Base-by-base conservation (phyloP, 176 grass and related monocot species). In the Avena eriantha region DNA sequence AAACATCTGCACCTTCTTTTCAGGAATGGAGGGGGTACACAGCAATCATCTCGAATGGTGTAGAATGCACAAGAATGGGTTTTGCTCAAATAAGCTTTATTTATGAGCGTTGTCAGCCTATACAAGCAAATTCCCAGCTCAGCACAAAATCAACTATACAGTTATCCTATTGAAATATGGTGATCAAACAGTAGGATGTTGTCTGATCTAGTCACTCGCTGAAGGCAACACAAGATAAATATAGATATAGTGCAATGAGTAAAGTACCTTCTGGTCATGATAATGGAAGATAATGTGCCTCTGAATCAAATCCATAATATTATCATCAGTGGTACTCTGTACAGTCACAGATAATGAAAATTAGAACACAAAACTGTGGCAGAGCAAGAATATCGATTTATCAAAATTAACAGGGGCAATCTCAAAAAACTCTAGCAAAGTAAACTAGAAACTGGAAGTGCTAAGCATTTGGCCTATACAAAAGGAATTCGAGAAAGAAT, bases 211-310 rank as follows among this genome's bases (percentile, higher is more conserved):
- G 2, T 34, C 46, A 34, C 68, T 5, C 8, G 47, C 53, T 86
- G 61, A 54, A 76, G 69, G 64, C 34, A 78, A 72, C 64, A 84
- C 47, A 80, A 43, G 60, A 80, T 18, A 82, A 75, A 21, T 14
- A 79, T 66, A 78, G 23, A 80, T 63, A 85, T 39, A 88, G 19
- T 43, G 70, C 16, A 36, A 36, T 43, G 18, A 80, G 49, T 26
- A 26, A 80, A 83, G 47, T 97, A 99, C 97, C 97, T 98, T 87
- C 23, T 97, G 90, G 73, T 88, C 90, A 88, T 91, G 84, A 79
- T 85, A 93, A 76, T 93, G 87, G 56, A 87, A 92, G 53, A 94
- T 79, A 36, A 99, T 91, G 70, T 94, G 94, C 73, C 79, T 89
- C 83, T 90, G 90, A 89, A 99, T 88, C 65, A 96, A 90, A 85